Conservation (phyloP, 768 basidiomycete species). For the Exidia glandulosa region DNA sequence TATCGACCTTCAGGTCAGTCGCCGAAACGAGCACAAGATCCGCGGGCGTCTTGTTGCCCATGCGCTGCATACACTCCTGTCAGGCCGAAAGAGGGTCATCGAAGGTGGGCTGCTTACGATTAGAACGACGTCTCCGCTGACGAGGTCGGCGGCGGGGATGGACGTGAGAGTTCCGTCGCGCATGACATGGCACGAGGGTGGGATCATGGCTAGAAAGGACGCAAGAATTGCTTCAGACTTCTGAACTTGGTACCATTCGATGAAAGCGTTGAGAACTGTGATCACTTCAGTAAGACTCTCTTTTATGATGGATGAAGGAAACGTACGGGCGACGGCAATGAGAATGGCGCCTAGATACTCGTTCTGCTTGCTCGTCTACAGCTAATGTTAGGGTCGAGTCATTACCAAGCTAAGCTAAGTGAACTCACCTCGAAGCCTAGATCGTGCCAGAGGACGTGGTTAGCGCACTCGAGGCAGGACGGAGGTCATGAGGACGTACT, state of each 20-base stretch:
- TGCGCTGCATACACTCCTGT: too few relatives aligned
- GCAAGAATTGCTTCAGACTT: constrained; percentile 65
- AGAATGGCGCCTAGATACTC: constrained; percentile 62
- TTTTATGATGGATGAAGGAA: not conserved
- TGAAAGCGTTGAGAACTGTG: constrained; percentile 47
- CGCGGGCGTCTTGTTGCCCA: constrained; percentile 62
- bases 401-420: not conserved
- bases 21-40: constrained; percentile 50
- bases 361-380: constrained; percentile 47
- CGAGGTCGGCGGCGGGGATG: constrained; percentile 50
- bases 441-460: not conserved
- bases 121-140: constrained; percentile 57
- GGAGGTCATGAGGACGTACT: constrained; percentile 29
- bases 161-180: constrained; percentile 44
- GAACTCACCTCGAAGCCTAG: constrained; percentile 7
- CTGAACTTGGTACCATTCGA: constrained; percentile 62
- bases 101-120: constrained; percentile 28
- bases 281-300: not conserved
- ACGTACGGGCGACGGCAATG: constrained; percentile 42
- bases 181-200: constrained; percentile 53
- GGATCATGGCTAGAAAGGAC: constrained; percentile 65
- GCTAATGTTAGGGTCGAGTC: not conserved
- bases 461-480: too few relatives aligned
- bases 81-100: too few relatives aligned
- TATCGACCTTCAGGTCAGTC: constrained; percentile 58